Evolutionary conservation across 495 filamentous ascomycete species (phyloP).

Genomic region (Aspergillus campestris): DNA sequence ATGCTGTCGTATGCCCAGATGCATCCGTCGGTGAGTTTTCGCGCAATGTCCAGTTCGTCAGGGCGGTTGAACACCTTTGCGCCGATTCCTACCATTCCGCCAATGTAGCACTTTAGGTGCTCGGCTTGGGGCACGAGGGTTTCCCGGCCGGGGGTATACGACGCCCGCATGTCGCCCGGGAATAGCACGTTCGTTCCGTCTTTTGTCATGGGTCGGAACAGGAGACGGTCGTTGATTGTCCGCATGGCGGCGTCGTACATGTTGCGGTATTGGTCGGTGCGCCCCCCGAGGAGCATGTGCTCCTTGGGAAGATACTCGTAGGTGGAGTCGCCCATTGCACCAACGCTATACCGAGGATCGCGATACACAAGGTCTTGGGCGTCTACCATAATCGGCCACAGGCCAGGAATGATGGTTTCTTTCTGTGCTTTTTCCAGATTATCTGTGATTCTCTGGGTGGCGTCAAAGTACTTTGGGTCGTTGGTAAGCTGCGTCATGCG

Average conservation of each 20-base stretch:
- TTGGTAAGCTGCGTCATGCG: slow-evolving; percentile 82
- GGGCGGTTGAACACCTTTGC: slow-evolving; percentile 50
- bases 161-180: slow-evolving; percentile 43
- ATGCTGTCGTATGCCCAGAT: slow-evolving; percentile 51
- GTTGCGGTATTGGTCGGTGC: slow-evolving; percentile 63
- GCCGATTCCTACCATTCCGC: slow-evolving; percentile 53
- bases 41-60: slow-evolving; percentile 46
- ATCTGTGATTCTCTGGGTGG: slow-evolving; percentile 79
- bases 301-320: slow-evolving; percentile 97
- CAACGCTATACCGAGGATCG: slow-evolving; percentile 59
- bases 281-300: slow-evolving; percentile 67
- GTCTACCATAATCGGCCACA: slow-evolving; percentile 78
- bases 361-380: slow-evolving; percentile 41
- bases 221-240: slow-evolving; percentile 63
- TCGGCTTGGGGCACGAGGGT: slow-evolving; percentile 37
- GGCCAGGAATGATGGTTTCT: slow-evolving; percentile 60
- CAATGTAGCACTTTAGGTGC: slow-evolving; percentile 55
- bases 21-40: slow-evolving; percentile 49
- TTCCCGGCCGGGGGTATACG: slow-evolving; percentile 10
- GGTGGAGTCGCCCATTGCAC: slow-evolving; percentile 81
- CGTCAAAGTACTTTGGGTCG: slow-evolving; percentile 85
- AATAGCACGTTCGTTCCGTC: slow-evolving; percentile 71
- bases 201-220: slow-evolving; percentile 76
- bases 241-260: slow-evolving; percentile 71
- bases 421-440: slow-evolving; percentile 66